Conservation (phyloP, 2,329 filamentous ascomycete genomes). For the Nannizziopsis barbatae region DNA sequence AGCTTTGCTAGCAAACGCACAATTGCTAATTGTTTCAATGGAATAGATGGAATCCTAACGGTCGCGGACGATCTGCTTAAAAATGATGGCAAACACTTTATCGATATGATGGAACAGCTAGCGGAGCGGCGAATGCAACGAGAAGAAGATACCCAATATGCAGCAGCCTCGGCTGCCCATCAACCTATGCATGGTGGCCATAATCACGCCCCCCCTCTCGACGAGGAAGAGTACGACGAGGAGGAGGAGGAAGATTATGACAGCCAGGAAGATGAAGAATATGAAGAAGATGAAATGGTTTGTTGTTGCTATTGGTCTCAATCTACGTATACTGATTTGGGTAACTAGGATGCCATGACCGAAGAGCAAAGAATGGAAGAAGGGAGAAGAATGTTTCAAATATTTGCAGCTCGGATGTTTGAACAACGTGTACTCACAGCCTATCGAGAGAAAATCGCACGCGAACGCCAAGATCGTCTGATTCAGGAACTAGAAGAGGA, state of each 20-base stretch:
- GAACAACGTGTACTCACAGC: constrained; percentile 91
- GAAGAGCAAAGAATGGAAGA: constrained; percentile 99
- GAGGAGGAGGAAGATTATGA: constrained; percentile 64
- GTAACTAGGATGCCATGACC: constrained; percentile 75
- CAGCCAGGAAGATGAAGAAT: constrained; percentile 53
- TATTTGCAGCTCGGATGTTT: constrained; percentile 98
- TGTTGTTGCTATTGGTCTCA: constrained; percentile 15
- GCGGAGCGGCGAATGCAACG: constrained; percentile 94
- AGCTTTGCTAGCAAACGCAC: neutral
- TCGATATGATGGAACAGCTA: constrained; percentile 99
- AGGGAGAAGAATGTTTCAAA: constrained; percentile 96
- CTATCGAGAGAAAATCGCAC: constrained; percentile 94
- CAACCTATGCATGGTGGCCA: constrained; percentile 56
- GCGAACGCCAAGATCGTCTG: constrained; percentile 80
- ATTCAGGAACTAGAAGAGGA: constrained; percentile 88
- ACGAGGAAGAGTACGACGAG: constrained; percentile 62
- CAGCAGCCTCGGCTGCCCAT: constrained; percentile 49
- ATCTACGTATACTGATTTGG: constrained; percentile 25
- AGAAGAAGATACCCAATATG: constrained; percentile 74
- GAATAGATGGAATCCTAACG: constrained; percentile 80
- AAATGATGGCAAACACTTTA: constrained; percentile 98
- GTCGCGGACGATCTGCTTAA: constrained; percentile 97
- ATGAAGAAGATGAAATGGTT: constrained; percentile 57
- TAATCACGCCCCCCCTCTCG: constrained; percentile 60
- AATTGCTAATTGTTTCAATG: constrained; percentile 15